Percentiles rank a stretch among this genome's conserved stretches.
These are phyloP conservation scores for Lonicera japonica DNA, from an alignment of 129 eudicot genomes.

Conservation along the genomic window DNA sequence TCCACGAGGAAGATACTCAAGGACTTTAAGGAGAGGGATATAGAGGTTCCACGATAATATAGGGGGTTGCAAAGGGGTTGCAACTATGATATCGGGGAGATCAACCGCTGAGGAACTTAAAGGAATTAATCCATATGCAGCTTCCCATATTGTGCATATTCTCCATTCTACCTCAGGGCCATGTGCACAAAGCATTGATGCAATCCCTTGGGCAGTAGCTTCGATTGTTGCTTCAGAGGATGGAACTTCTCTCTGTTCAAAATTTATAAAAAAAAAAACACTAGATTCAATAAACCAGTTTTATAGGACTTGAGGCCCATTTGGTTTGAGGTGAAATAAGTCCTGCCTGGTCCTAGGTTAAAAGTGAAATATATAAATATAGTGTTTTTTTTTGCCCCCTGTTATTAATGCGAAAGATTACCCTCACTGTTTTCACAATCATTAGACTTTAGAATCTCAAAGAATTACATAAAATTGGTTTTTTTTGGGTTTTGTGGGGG, in stretches of 20 bases:
- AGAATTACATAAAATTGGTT: no score
- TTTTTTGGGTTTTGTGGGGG: no score
- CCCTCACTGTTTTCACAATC: no score
- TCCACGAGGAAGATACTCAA: slow-evolving; percentile 98
- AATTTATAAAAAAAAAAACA: not conserved
- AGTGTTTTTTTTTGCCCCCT: no score
- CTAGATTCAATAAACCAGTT: not conserved
- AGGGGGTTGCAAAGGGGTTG: slow-evolving; percentile 94
- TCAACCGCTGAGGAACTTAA: slow-evolving; percentile 83
- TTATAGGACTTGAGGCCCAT: not conserved
- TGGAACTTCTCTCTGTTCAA: slow-evolving; percentile 66
- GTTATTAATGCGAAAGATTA: no score
- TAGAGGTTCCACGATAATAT: slow-evolving; percentile 88
- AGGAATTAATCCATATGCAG: slow-evolving; percentile 95
- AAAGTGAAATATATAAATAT: no score
- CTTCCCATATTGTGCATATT: slow-evolving; percentile 99
- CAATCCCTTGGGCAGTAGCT: slow-evolving; percentile 98
- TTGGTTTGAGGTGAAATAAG: no score
- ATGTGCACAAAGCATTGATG: slow-evolving; percentile 94
- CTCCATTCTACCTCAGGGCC: slow-evolving; percentile 99
- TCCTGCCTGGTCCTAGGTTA: no score
- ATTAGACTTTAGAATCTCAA: no score
- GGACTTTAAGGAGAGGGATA: slow-evolving; percentile 87
- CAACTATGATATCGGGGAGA: slow-evolving; percentile 94
- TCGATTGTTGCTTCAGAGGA: slow-evolving; percentile 84